A percentile compares a stretch with the other conserved stretches of the same genome.
Conservation (phyloP, 148 eudicot species). For the Silene uniflora region DNA sequence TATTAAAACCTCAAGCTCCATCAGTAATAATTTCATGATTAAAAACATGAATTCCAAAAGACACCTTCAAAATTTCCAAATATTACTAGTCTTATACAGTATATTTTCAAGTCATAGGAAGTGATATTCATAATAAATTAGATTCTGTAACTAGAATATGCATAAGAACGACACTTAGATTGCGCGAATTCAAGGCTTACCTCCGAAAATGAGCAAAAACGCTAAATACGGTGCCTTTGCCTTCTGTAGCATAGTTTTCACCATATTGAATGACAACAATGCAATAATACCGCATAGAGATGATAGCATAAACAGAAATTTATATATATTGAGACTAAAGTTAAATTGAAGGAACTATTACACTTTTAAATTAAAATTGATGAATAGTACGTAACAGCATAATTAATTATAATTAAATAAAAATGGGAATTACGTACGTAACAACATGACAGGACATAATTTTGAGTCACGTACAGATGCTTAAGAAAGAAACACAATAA, state of each 20-base stretch:
- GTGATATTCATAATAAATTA: neutral
- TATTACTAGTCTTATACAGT: too few species aligned
- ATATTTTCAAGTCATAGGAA: too few species aligned
- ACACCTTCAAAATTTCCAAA: too few species aligned
- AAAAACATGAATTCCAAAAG: too few species aligned
- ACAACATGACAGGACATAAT: neutral
- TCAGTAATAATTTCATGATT: neutral
- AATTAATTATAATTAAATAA: neutral
- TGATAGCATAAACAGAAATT: neutral
- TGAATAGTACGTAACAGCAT: too few species aligned
- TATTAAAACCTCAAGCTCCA: neutral
- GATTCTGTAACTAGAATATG: too few species aligned
- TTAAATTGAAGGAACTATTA: constrained; percentile 11
- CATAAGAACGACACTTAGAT: neutral
- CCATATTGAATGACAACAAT: neutral
- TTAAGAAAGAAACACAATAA: constrained; percentile 3
- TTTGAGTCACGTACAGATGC: neutral
- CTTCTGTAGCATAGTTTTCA: neutral
- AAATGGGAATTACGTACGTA: neutral
- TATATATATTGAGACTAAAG: neutral
- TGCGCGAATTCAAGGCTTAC: neutral
- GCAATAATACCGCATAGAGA: neutral
- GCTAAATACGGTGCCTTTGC: neutral
- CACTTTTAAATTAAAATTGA: neutral
- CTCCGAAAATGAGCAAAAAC: constrained; percentile 7